Percentiles rank a stretch among this genome's conserved stretches.
Evolutionary conservation across 2,329 filamentous ascomycete species (phyloP).

Genomic region (Exutisphaerella laricina): DNA sequence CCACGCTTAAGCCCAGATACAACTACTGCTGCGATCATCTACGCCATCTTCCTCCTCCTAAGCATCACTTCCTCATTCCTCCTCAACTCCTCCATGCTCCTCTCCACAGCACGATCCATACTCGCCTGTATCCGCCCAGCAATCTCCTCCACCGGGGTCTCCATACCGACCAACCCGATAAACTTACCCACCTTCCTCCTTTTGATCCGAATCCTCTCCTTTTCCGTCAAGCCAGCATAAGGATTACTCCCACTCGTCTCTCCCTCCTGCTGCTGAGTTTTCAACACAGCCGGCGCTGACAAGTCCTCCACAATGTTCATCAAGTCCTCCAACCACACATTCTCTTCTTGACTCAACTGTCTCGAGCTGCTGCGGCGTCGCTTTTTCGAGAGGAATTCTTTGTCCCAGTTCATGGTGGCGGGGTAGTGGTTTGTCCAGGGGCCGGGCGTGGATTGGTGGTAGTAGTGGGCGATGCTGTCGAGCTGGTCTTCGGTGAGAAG

Average conservation of each 20-base stretch:
- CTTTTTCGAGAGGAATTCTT: slow-evolving; percentile 33
- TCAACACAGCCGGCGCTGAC: slow-evolving; percentile 22
- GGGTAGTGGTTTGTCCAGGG: slow-evolving; percentile 58
- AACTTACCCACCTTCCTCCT: slow-evolving; percentile 66
- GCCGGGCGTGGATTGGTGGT: slow-evolving; percentile 61
- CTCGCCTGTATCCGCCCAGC: slow-evolving; percentile 36
- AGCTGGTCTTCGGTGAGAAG: slow-evolving; percentile 66
- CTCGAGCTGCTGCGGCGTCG: slow-evolving; percentile 12
- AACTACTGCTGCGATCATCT: slow-evolving; percentile 2
- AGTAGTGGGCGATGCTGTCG: slow-evolving; percentile 64
- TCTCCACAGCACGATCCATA: slow-evolving; percentile 30
- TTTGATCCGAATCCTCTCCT: slow-evolving; percentile 49
- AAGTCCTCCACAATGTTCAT: slow-evolving; percentile 36
- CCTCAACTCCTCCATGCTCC: slow-evolving; percentile 29
- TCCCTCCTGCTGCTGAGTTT: slow-evolving; percentile 3
- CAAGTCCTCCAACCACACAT: slow-evolving; percentile 24
- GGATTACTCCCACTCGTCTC: slow-evolving; percentile 16
- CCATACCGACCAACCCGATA: slow-evolving; percentile 63
- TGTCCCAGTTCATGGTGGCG: slow-evolving; percentile 59
- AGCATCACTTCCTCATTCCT: slow-evolving; percentile 32
- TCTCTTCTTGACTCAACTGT: slow-evolving; percentile 19
- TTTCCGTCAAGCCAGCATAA: slow-evolving; percentile 32
- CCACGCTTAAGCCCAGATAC: neutral
- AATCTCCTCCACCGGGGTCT: slow-evolving; percentile 48
- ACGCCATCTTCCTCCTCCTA: slow-evolving; percentile 30